Base-by-base conservation (phyloP, 192 early-diverging fungal species). In the Coemansia sp. region DNA sequence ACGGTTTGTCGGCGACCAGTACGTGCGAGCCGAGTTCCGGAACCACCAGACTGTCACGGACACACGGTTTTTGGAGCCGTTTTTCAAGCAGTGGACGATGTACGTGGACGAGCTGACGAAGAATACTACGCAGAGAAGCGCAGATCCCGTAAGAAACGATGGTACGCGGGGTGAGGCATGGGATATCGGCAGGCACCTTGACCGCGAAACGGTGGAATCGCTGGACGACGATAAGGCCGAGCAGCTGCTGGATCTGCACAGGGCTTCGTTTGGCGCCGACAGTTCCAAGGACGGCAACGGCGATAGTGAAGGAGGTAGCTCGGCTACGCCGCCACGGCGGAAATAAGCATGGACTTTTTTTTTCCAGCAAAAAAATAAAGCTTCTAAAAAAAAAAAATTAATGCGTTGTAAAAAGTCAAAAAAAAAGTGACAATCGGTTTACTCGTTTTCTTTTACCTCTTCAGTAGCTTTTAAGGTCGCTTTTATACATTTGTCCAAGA, bases 1-100 rank as follows among this genome's bases (percentile, higher is more conserved):
- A 53, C 67, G 80, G 58, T 82, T 77, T 69, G 69, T 82, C n/a
- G 80, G 80, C 19, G 80, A 82, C 66, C 74, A 82, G 59, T 82
- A 82, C 50, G 80, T 82, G 34, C 66, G 71, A 11, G 63, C 71
- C 14, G 80, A 82, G 65, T 82, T 82, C 46, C 62, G 75, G 40
- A 82, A 66, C 61, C 80, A 82, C 57, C 60, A 61, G 20, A 54
- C 62, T 11, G 72, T 82, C 14, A 78, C 65, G 5, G 80, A 82
- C 15, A 62, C 62, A 46, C 69, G 63, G 57, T 75, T 60, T 41
- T 55, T 82, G 25, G 71, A 68, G 8, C 80, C 65, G 20, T 82
- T 82, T 38, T 82, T 78, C 38, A 41, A 57, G 5, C 80, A 82
- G 52, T 82, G 80, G 80, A 57, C 71, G 8, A 54, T 64, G 34